Evolutionary conservation across 306 rosid genomes (phyloP).

Genomic region (Prunus mira): DNA sequence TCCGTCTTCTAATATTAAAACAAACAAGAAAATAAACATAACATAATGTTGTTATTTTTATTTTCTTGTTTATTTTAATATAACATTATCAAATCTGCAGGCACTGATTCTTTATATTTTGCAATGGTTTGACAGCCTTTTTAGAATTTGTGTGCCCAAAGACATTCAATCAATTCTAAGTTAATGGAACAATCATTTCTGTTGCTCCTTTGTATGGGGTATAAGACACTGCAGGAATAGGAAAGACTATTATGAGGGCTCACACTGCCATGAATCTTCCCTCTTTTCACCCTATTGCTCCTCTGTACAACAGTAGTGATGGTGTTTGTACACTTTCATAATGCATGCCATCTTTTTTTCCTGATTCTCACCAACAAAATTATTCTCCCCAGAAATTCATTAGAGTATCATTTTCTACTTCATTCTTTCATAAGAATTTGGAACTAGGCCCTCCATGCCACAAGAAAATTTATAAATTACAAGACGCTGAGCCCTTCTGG

Average conservation of each 20-base stretch:
- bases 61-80: too few species aligned
- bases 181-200: background rate
- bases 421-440: background rate
- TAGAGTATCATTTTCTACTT: background rate
- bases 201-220: background rate
- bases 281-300: background rate
- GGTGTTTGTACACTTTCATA: background rate
- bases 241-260: too few species aligned
- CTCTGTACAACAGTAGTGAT: background rate
- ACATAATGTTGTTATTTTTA: too few species aligned
- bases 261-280: background rate
- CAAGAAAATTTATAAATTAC: background rate
- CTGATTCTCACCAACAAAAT: background rate
- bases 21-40: background rate
- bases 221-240: background rate
- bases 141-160: background rate
- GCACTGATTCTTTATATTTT: background rate
- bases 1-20: background rate
- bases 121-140: too few species aligned
- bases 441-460: background rate
- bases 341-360: background rate
- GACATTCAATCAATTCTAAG: background rate
- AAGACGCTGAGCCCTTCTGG: background rate
- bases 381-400: background rate
- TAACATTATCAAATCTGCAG: background rate